Base-by-base conservation (phyloP, 1,139 yeast species). In the Yamadazyma oceani region DNA sequence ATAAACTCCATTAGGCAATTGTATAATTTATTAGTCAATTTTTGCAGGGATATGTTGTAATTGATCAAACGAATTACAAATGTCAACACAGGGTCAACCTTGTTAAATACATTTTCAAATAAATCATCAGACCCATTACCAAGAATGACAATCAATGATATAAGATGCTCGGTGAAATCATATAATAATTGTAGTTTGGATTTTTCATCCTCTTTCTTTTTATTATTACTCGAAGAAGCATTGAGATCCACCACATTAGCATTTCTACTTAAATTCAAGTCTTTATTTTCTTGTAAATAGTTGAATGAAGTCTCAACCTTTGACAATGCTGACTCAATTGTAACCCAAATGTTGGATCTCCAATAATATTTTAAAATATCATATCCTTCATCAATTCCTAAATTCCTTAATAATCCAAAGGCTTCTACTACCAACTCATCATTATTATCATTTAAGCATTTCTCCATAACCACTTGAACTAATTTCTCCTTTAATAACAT, bases 321-420 rank as follows among this genome's bases (percentile, higher is more conserved):
- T 1, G 55, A 55, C 32, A 84, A 60, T 2, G 81, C 75, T 12
- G 55, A 46, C 35, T 72, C 75, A 26, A 89, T 67, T 14, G 76
- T 62, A 0, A 75, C 67, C 83, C 95, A 81, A 34, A 92, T 78
- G 43, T 85, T 80, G 19, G 81, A 80, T 57, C 97, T 76, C 86
- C 95, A 85, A 40, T 85, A 60, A 57, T 77, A 79, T 22, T 78
- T 75, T 26, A 89, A 79, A 21, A 87, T 75, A 45, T 87, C 95
- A 50, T 87, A 82, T n/a, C 96, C 97, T 62, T 88, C 95, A 55
- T 88, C 95, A 36, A 87, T 70, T 3, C 84, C 82, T 38, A 90
- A 55, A 55, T 86, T 88, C 55, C 96, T 75, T 47, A 92, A 64
- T 35, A 90, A 66, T 1, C 96, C 97, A 54, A 78, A 84, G 0